A percentile compares a stretch with the other conserved stretches of the same genome.
Conservation (phyloP, 2,329 filamentous ascomycete genomes). For the Periconia sp. region DNA sequence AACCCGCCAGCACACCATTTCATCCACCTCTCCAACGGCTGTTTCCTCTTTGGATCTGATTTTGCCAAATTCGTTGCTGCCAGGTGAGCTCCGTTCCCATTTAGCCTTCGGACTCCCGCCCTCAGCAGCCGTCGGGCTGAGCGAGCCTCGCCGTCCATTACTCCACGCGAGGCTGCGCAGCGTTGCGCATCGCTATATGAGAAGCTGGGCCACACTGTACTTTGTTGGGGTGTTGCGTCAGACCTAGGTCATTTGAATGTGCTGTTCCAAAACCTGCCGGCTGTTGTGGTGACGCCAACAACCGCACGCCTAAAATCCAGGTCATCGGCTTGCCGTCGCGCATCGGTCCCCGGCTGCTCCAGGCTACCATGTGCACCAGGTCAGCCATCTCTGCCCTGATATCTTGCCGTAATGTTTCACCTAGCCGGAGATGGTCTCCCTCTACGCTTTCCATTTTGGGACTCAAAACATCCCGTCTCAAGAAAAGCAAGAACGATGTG, state of each 20-base stretch:
- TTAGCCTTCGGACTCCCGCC: constrained; percentile 14
- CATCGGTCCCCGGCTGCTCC: background rate
- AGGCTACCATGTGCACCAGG: background rate
- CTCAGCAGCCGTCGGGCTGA: constrained; percentile 15
- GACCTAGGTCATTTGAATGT: no score
- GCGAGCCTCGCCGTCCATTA: no score
- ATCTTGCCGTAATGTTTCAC: background rate
- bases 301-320: constrained; percentile 1
- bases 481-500: background rate
- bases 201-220: no score
- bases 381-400: background rate
- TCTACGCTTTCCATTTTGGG: constrained; percentile 6
- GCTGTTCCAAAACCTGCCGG: background rate
- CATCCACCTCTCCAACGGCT: constrained; percentile 6
- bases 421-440: background rate
- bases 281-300: constrained; percentile 3
- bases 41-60: constrained; percentile 9
- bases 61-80: constrained; percentile 6
- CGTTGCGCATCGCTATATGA: no score
- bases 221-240: no score
- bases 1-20: constrained; percentile 16
- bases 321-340: background rate
- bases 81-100: constrained; percentile 6
- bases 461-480: constrained; percentile 3
- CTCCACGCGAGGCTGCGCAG: no score